Conservation (phyloP, 768 basidiomycete species). For the Suillus variegatus region DNA sequence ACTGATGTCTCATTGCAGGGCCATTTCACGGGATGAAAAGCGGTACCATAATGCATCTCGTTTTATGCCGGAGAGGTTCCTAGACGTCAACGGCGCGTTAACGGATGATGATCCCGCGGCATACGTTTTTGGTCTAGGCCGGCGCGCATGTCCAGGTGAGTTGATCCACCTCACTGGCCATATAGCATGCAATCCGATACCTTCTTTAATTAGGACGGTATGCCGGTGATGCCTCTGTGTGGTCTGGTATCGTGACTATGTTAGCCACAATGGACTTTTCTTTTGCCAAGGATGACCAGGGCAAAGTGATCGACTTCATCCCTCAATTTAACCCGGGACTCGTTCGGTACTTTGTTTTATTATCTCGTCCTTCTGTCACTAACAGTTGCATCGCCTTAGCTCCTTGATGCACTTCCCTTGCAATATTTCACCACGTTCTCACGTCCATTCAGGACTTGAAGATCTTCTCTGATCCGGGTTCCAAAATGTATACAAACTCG, state of each 20-base stretch:
- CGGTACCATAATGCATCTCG: conserved; percentile 1
- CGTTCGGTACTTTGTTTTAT: neutral
- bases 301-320: conserved; percentile 18
- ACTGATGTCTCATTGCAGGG: neutral
- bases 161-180: neutral
- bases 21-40: conserved; percentile 5
- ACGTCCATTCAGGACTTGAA: neutral
- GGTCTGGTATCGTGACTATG: conserved; percentile 24
- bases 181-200: no score
- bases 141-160: conserved; percentile 4
- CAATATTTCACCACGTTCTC: neutral
- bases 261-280: conserved; percentile 23
- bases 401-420: conserved; percentile 1
- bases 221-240: conserved; percentile 26
- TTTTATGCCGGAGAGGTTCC: conserved; percentile 9
- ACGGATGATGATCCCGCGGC: neutral
- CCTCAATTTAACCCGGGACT: conserved; percentile 7
- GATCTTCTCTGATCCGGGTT: neutral
- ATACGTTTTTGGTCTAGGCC: conserved; percentile 6
- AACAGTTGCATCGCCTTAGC: neutral
- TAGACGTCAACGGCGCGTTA: conserved; percentile 1
- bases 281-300: conserved; percentile 21
- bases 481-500: neutral
- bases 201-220: conserved; percentile 15
- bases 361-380: neutral